A percentile compares a stretch with the other conserved stretches of the same genome.
Conservation (phyloP, 78 protist genomes). For the Tieghemostelium lacteum region DNA sequence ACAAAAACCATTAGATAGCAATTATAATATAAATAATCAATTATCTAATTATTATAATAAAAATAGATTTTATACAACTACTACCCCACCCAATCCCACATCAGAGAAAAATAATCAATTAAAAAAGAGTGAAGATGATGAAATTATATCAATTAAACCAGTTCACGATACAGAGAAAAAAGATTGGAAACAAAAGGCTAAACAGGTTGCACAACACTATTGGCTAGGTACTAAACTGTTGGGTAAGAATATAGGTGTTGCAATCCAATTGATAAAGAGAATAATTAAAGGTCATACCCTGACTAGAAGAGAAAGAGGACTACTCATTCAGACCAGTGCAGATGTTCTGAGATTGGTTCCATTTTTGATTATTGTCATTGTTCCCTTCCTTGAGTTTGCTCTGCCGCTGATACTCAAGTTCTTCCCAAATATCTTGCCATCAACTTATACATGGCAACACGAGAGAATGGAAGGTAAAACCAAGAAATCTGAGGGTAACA, state of each 20-base stretch:
- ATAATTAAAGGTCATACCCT: constrained; percentile 61
- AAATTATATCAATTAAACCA: constrained; percentile 32
- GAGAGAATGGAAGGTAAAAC: constrained; percentile 70
- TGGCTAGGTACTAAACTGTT: constrained; percentile 79
- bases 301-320: constrained; percentile 73
- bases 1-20: too few relatives aligned
- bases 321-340: constrained; percentile 55
- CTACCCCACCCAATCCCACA: too few relatives aligned
- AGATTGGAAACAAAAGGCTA: constrained; percentile 12
- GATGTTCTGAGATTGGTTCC: constrained; percentile 81
- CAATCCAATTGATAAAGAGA: constrained; percentile 37
- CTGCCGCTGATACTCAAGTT: constrained; percentile 66
- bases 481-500: constrained; percentile 46
- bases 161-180: constrained; percentile 4
- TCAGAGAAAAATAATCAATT: too few relatives aligned
- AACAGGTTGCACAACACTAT: constrained; percentile 45
- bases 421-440: constrained; percentile 82
- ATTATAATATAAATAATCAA: too few relatives aligned
- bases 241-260: constrained; percentile 52
- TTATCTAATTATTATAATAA: too few relatives aligned
- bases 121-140: constrained; percentile 11
- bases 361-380: constrained; percentile 62
- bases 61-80: too few relatives aligned
- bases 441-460: constrained; percentile 50
- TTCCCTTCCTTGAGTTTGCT: constrained; percentile 81